Evolutionary conservation across 2,329 filamentous ascomycete genomes (phyloP), one percentile per base, ranked within the genome.

Genomic region (Aspergillus fumigatus): DNA sequence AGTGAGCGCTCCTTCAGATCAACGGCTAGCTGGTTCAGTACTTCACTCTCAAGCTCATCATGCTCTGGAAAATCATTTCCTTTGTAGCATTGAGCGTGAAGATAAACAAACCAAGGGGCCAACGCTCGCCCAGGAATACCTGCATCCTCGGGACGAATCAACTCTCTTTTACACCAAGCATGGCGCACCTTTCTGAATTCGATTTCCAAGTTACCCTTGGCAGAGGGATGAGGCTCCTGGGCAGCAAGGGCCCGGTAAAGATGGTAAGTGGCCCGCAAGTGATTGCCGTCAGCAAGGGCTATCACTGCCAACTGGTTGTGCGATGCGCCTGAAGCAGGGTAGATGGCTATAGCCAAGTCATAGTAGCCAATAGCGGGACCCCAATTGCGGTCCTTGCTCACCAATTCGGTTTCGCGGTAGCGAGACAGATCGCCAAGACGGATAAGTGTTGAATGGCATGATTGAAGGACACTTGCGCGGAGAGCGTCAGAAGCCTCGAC

Each of bases 271-370:
- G 91, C 87, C 59, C 91, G 85, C 51, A 97, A 82, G 70, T 95
- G 89, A 63, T 93, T 88, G 56, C 83, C 84, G 65, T 92, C 72
- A 53, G 88, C 87, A 50, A 90, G 82, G 58, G 88, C 88, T 57
- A 97, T 88, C 38, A 97, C 89, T 38, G 90, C 92, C 71, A 94
- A 85, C 73, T 97, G 94, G 67, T 99, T 93, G 68, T 95, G 89
- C 17, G 91, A 89, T 60, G 87, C 84, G 29, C 93, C 93, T 48
- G 89, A 91, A 19, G 84, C 80, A 3, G 93, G 91, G 63, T 89
- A 83, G 53, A 97, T 82, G 52, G 88, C 85, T 61, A 87, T 85
- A 23, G 94, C 94, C 58, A 97, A 79, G 54, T 84, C 80, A 73
- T 99, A 97, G 73, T 93, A 96, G 10, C 88, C 87, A 67, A 92